Conservation (phyloP, 768 basidiomycete species). For the Hygrophorus russula region DNA sequence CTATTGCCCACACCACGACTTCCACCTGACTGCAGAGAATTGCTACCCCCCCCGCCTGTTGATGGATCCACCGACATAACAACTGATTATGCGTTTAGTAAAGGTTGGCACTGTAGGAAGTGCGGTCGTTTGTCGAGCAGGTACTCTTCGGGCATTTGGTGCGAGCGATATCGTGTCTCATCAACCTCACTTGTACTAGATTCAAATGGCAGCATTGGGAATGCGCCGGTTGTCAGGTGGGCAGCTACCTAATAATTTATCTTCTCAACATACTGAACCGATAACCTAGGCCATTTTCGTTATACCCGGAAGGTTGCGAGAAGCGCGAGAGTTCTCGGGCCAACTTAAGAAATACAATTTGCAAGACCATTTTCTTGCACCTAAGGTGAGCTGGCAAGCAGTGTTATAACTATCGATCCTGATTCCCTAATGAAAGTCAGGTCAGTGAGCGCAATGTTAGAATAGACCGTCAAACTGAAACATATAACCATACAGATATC, state of each 20-base stretch:
- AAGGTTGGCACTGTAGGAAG: slow-evolving; percentile 55
- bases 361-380: slow-evolving; percentile 19
- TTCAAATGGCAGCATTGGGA: slow-evolving; percentile 69
- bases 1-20: slow-evolving; percentile 22
- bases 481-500: no score
- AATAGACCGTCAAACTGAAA: no score
- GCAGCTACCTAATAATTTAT: slow-evolving; percentile 1
- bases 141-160: slow-evolving; percentile 21
- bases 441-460: no score
- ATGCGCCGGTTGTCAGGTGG: slow-evolving; percentile 51
- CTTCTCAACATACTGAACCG: background rate
- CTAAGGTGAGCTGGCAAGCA: slow-evolving; percentile 18
- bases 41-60: slow-evolving; percentile 26
- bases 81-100: slow-evolving; percentile 44
- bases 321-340: slow-evolving; percentile 24
- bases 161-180: background rate
- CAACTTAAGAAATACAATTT: slow-evolving; percentile 19
- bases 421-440: no score
- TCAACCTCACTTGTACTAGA: slow-evolving; percentile 22
- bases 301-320: slow-evolving; percentile 16
- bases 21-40: slow-evolving; percentile 22
- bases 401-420: background rate
- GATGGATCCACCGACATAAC: slow-evolving; percentile 22
- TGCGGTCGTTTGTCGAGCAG: slow-evolving; percentile 72
- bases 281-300: slow-evolving; percentile 12